phyloP scores from a whole-genome alignment of 352 stramenopile genomes.

The Phytophthora agathidicida region DNA sequence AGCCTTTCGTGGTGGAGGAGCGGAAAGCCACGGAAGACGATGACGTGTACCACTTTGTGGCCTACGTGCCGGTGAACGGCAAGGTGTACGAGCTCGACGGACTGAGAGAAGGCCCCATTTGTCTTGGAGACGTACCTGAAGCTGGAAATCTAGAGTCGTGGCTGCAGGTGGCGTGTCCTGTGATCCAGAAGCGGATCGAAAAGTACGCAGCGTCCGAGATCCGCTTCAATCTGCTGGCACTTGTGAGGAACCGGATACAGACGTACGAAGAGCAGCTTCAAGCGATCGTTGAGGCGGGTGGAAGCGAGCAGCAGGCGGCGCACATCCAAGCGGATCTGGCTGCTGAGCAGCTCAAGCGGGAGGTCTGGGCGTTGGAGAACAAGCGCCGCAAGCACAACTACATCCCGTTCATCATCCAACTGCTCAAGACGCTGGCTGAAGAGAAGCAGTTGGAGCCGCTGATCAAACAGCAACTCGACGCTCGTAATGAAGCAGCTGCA shows the following conservation, averaged over 20 bases:
- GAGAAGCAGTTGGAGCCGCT: conserved; percentile 87
- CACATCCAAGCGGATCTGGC: conserved; percentile 63
- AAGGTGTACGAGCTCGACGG: conserved; percentile 97
- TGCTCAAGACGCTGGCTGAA: conserved; percentile 93
- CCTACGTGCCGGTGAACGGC: conserved; percentile 91
- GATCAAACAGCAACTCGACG: conserved; percentile 70
- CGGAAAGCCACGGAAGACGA: conserved; percentile 83
- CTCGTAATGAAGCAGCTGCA: conserved; percentile 6
- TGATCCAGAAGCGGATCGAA: conserved; percentile 95
- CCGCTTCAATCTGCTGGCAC: conserved; percentile 97
- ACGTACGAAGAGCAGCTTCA: conserved; percentile 53
- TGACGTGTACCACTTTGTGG: conserved; percentile 98
- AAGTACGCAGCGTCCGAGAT: conserved; percentile 92
- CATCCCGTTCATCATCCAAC: conserved; percentile 94
- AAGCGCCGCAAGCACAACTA: conserved; percentile 96
- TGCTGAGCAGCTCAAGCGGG: conserved; percentile 70
- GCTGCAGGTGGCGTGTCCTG: conserved; percentile 88
- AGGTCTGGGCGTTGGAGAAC: conserved; percentile 91
- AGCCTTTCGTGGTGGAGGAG: conserved; percentile 85
- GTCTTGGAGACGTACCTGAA: conserved; percentile 68
- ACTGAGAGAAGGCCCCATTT: conserved; percentile 89
- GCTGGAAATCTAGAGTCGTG: conserved; percentile 59
- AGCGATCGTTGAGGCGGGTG: conserved; percentile 39
- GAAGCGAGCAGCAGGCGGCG: conserved; percentile 39
- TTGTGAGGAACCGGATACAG: conserved; percentile 87